Base-by-base conservation (phyloP, 345 rosid genomes). In the Nasturtium officinale region DNA sequence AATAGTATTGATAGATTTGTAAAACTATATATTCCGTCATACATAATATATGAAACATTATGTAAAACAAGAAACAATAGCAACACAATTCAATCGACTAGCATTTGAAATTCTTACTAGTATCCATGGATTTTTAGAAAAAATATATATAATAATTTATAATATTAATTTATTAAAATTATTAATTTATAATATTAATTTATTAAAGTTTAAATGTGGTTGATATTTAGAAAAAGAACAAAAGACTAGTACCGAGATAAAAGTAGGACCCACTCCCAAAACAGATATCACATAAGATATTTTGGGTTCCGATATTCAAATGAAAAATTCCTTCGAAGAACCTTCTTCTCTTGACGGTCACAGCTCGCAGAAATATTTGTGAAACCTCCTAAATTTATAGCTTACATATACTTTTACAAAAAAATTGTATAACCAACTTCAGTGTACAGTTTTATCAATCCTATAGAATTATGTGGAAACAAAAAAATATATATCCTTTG, bases 241-340 rank as follows among this genome's bases (percentile, higher is more conserved):
- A 61, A 28, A 20, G 15, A 61, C 4, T 12, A 48, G 59, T 40
- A 60, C 21, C 37, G 6, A 50, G 15, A 50, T 17, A 50, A 18
- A 46, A 50, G 21, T 20, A 30, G 52, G 69, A 38, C 69, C 61
- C 69, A 61, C 26, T 51, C 25, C 15, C 16, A 38, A 48, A 62
- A 54, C 76, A 63, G 47, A 72, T 55, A 42, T 62, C 57, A 73
- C 63, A 62, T 72, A 45, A 61, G 69, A 72, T 65, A 65, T 65
- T 73, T 73, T 13, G 50, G 38, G 46, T 62, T 72, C 40, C 61
- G 7, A 52, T 40, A 28, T 61, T 40, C 23, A 6, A 12, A 9
- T 6, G 33, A 6, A 28, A 33, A 13, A 3, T 40, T 40, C 32
- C 46, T 62, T 72, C 62, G 28, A 20, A 53, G 63, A 72, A 72